Conservation (phyloP, 768 basidiomycete species). For the Mycena vulgaris region DNA sequence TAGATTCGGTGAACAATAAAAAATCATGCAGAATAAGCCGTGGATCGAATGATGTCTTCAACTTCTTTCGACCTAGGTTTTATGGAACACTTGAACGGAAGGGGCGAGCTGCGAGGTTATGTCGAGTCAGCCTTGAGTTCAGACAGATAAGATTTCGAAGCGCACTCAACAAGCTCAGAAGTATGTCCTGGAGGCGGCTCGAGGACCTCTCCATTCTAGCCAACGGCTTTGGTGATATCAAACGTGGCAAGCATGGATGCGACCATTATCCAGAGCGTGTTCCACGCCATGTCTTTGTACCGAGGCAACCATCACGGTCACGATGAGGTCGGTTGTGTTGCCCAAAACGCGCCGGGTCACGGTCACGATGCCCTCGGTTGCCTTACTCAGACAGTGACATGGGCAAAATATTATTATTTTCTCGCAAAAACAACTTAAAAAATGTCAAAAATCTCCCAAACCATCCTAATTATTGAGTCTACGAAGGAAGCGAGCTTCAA, state of each 20-base stretch:
- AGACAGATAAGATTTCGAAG: background rate
- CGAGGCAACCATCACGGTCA: no score
- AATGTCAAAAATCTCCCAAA: no score
- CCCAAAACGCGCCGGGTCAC: no score
- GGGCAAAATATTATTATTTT: no score
- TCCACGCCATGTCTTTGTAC: background rate
- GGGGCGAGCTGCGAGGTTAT: background rate
- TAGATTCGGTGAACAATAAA: no score
- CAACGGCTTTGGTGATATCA: background rate
- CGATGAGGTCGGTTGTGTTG: no score
- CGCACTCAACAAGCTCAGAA: background rate
- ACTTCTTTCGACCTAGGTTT: background rate
- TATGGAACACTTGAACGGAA: background rate
- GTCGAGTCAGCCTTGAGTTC: background rate
- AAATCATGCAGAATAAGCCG: background rate
- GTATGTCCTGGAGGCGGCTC: background rate
- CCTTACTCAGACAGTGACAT: no score
- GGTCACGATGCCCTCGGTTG: no score
- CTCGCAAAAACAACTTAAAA: no score
- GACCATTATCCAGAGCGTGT: conserved; percentile 2
- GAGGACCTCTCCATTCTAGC: background rate
- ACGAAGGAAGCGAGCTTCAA: no score
- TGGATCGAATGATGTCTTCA: background rate
- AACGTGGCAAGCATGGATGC: conserved; percentile 1
- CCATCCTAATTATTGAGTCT: no score